These are phyloP conservation scores for Brachypodium distachyon DNA, from an alignment of 202 grass and related monocot species.

Conservation along the genomic window DNA sequence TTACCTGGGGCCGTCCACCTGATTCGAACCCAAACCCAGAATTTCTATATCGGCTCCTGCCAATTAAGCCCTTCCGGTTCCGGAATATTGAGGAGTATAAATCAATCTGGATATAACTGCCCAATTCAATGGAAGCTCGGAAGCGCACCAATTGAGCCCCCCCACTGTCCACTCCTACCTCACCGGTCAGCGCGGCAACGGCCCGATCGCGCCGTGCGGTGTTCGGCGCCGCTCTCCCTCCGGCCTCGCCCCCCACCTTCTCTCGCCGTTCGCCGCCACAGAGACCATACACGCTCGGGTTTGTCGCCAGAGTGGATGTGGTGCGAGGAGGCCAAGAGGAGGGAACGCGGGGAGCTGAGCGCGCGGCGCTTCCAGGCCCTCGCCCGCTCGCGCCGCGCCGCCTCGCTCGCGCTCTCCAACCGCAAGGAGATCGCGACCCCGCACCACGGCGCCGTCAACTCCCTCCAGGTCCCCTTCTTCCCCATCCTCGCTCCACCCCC, in stretches of 20 bases:
- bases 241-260: neutral
- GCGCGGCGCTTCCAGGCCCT: constrained; percentile 33
- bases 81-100: too few relatives aligned
- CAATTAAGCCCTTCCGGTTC: too few relatives aligned
- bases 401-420: constrained; percentile 66
- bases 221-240: neutral
- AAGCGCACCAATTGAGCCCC: neutral
- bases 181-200: neutral
- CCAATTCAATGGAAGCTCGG: neutral
- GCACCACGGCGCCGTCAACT: constrained; percentile 82
- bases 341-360: constrained; percentile 57
- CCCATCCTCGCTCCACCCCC: neutral
- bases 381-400: constrained; percentile 35
- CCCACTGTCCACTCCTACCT: too few relatives aligned
- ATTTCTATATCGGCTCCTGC: too few relatives aligned
- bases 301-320: constrained; percentile 37
- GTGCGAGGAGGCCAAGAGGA: constrained; percentile 48
- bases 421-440: constrained; percentile 68
- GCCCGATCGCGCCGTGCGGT: neutral
- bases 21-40: too few relatives aligned
- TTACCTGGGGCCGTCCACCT: too few relatives aligned
- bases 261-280: neutral
- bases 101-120: neutral
- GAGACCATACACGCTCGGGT: constrained; percentile 19
- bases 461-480: constrained; percentile 52